Evolutionary conservation across 495 filamentous ascomycete species (phyloP).

Genomic region (Chlorociboria aeruginascens): DNA sequence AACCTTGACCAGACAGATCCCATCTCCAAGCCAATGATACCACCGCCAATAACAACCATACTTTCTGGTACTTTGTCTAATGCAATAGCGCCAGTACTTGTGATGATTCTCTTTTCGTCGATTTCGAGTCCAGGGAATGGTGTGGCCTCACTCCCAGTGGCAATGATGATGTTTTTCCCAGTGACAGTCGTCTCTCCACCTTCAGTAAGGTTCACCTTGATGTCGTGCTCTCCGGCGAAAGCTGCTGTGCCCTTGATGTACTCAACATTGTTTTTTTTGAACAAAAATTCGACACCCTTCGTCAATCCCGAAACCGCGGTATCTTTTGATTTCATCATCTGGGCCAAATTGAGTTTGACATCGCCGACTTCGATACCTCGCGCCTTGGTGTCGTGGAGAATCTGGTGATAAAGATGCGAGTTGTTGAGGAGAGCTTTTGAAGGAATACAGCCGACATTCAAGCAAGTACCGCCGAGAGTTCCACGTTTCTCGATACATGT

Average conservation of each 20-base stretch:
- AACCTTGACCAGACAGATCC: constrained; percentile 94
- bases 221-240: constrained; percentile 79
- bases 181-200: constrained; percentile 74
- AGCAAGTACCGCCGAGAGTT: constrained; percentile 86
- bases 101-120: constrained; percentile 94
- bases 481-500: constrained; percentile 98
- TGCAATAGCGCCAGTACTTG: constrained; percentile 87
- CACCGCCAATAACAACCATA: constrained; percentile 95
- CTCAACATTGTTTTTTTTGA: constrained; percentile 98
- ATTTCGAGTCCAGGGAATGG: constrained; percentile 93
- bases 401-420: constrained; percentile 95
- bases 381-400: constrained; percentile 92
- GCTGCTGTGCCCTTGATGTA: constrained; percentile 88
- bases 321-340: constrained; percentile 98
- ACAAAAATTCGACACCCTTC: constrained; percentile 92
- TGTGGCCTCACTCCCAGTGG: constrained; percentile 86
- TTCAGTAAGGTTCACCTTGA: constrained; percentile 80
- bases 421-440: constrained; percentile 99
- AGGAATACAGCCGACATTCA: constrained; percentile 98
- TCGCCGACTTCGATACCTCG: constrained; percentile 94
- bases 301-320: constrained; percentile 79
- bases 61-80: constrained; percentile 88
- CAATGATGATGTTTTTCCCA: constrained; percentile 96
- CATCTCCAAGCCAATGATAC: constrained; percentile 99
- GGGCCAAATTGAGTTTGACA: constrained; percentile 86